A percentile compares a stretch with the other conserved stretches of the same genome.
Evolutionary conservation across 2,329 filamentous ascomycete genomes (phyloP).

Genomic region (Ophiostoma novo-ulmi): DNA sequence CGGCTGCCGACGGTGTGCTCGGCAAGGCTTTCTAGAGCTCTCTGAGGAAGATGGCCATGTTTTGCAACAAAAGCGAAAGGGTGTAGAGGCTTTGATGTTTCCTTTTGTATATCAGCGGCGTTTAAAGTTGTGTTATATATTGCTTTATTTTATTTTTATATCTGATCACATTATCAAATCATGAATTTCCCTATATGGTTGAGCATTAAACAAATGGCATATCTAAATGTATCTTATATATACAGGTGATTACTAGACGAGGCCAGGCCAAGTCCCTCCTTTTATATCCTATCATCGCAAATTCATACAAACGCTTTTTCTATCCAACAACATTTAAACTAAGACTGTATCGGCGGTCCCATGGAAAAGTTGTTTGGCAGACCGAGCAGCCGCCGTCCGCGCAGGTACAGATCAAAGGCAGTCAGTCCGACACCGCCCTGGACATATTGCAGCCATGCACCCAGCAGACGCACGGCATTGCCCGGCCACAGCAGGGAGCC

Average conservation of each 20-base stretch:
- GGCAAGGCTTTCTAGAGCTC: slow-evolving; percentile 33
- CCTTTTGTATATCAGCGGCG: slow-evolving; percentile 13
- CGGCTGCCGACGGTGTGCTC: slow-evolving; percentile 42
- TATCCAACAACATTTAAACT: not conserved
- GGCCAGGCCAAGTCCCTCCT: not conserved
- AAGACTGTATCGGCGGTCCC: not conserved
- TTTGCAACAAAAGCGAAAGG: not conserved
- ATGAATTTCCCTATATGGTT: not conserved
- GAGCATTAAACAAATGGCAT: not conserved
- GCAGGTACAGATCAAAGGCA: slow-evolving; percentile 58
- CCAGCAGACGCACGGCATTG: slow-evolving; percentile 50
- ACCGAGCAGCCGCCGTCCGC: slow-evolving; percentile 46
- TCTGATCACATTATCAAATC: not conserved
- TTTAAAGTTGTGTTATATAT: not conserved
- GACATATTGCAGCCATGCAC: slow-evolving; percentile 54
- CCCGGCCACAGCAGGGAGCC: slow-evolving; percentile 56
- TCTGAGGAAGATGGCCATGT: not conserved
- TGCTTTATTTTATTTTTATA: not conserved
- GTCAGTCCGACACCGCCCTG: slow-evolving; percentile 60
- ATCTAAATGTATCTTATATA: not conserved
- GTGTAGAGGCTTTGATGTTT: slow-evolving; percentile 3
- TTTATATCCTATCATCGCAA: not conserved
- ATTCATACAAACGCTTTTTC: not conserved
- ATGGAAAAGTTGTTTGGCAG: slow-evolving; percentile 20
- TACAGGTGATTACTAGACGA: not conserved